Conservation (phyloP, 2,329 filamentous ascomycete species). For the Alternaria arborescens region DNA sequence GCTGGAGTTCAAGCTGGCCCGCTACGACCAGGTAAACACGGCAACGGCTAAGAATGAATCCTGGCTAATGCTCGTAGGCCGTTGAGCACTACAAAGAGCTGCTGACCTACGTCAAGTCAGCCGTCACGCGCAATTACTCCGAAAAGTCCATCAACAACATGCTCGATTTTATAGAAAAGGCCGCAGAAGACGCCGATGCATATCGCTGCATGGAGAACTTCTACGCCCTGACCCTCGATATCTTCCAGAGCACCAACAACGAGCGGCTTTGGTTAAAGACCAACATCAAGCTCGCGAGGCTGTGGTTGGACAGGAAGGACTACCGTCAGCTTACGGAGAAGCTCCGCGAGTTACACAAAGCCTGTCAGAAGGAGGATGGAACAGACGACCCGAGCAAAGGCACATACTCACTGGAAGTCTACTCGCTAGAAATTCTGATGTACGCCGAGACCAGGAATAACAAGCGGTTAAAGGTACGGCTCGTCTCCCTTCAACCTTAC, state of each 20-base stretch:
- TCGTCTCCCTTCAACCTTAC: slow-evolving; percentile 23
- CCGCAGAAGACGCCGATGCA: slow-evolving; percentile 73
- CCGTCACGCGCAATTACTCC: slow-evolving; percentile 96
- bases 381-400: slow-evolving; percentile 93
- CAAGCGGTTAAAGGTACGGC: slow-evolving; percentile 82
- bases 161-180: slow-evolving; percentile 97
- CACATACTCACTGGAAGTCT: slow-evolving; percentile 94
- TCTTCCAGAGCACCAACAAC: slow-evolving; percentile 97
- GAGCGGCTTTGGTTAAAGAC: slow-evolving; percentile 98
- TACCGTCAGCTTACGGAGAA: slow-evolving; percentile 83
- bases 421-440: slow-evolving; percentile 98
- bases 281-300: slow-evolving; percentile 92
- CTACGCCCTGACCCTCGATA: slow-evolving; percentile 90
- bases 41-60: not conserved
- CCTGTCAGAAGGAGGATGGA: slow-evolving; percentile 88
- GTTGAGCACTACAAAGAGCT: slow-evolving; percentile 93
- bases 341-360: slow-evolving; percentile 84
- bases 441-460: slow-evolving; percentile 96
- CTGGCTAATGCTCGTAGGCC: slow-evolving; percentile 65
- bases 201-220: slow-evolving; percentile 91
- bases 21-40: slow-evolving; percentile 75
- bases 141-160: slow-evolving; percentile 99
- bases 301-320: slow-evolving; percentile 91
- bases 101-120: slow-evolving; percentile 95
- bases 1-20: slow-evolving; percentile 90